Conservation (phyloP, 257 asterid genomes). For the Paraleonurus japonicus region DNA sequence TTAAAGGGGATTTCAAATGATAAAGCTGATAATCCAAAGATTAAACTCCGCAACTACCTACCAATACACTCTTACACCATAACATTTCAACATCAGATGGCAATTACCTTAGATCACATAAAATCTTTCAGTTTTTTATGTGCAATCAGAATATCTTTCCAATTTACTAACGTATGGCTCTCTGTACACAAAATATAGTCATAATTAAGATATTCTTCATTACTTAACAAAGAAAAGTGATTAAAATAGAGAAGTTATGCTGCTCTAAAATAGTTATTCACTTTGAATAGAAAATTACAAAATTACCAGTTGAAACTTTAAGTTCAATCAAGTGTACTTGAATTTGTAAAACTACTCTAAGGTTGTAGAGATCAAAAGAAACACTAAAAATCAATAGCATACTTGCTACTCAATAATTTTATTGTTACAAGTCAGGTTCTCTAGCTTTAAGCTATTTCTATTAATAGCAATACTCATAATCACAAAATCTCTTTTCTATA, state of each 20-base stretch:
- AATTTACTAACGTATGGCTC: not conserved
- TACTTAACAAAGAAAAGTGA: not conserved
- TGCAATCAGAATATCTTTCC: not conserved
- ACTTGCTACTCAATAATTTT: not conserved
- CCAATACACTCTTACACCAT: not conserved
- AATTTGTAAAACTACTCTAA: not conserved
- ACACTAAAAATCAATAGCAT: not conserved
- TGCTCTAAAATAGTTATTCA: not conserved
- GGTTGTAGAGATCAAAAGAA: not conserved
- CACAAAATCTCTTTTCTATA: slow-evolving; percentile 3
- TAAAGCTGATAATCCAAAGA: slow-evolving; percentile 8
- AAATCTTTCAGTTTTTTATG: not conserved
- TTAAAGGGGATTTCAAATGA: slow-evolving; percentile 1
- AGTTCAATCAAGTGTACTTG: not conserved
- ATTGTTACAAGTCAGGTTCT: not conserved
- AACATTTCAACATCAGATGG: slow-evolving; percentile 4
- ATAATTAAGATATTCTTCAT: not conserved
- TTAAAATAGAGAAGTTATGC: not conserved
- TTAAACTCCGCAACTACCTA: not conserved
- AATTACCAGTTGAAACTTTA: not conserved
- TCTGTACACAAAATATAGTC: not conserved
- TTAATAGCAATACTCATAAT: not conserved
- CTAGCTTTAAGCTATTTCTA: not conserved
- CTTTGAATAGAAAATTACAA: not conserved
- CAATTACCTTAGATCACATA: not conserved